phyloP scores from a whole-genome alignment of 352 stramenopile genomes.

The Phytopythium cucurbitacearum region DNA sequence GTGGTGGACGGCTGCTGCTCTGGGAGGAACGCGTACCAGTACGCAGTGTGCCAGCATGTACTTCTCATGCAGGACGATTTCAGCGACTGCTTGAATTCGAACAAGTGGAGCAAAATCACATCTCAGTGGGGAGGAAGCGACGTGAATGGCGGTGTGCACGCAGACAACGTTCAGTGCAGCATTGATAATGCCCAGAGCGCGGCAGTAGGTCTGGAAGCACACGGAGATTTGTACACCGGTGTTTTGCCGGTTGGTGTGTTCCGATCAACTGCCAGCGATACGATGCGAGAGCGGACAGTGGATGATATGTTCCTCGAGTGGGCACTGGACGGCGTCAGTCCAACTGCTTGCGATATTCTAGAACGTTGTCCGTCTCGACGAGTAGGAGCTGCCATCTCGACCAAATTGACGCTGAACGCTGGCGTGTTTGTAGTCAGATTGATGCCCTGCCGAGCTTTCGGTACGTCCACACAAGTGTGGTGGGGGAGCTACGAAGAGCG shows the following conservation, averaged over 20 bases:
- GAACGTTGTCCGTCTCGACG: slow-evolving; percentile 35
- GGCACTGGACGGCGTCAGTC: slow-evolving; percentile 38
- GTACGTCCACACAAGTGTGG: slow-evolving; percentile 60
- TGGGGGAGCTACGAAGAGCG: slow-evolving; percentile 37
- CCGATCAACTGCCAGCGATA: slow-evolving; percentile 7
- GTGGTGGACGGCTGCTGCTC: slow-evolving; percentile 49
- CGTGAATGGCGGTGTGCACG: slow-evolving; percentile 61
- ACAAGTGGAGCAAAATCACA: slow-evolving; percentile 39
- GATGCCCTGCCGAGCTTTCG: slow-evolving; percentile 46
- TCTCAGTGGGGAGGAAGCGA: slow-evolving; percentile 56
- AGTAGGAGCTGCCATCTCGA: slow-evolving; percentile 53
- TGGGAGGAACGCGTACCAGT: slow-evolving; percentile 30
- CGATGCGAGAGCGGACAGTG: slow-evolving; percentile 21
- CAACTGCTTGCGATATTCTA: slow-evolving; percentile 35
- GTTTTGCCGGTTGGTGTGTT: slow-evolving; percentile 26
- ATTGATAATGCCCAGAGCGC: slow-evolving; percentile 20
- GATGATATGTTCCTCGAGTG: slow-evolving; percentile 47
- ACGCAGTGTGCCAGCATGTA: slow-evolving; percentile 36
- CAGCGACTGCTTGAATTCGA: slow-evolving; percentile 25
- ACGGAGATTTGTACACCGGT: slow-evolving; percentile 48
- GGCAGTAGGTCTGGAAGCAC: slow-evolving; percentile 37
- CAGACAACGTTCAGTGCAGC: slow-evolving; percentile 42
- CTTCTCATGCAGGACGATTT: slow-evolving; percentile 60
- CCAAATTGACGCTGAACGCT: slow-evolving; percentile 30
- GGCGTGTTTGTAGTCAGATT: slow-evolving; percentile 47